phyloP scores from a whole-genome alignment of 192 early-diverging fungal species.

The Rhizophagus sp. region DNA sequence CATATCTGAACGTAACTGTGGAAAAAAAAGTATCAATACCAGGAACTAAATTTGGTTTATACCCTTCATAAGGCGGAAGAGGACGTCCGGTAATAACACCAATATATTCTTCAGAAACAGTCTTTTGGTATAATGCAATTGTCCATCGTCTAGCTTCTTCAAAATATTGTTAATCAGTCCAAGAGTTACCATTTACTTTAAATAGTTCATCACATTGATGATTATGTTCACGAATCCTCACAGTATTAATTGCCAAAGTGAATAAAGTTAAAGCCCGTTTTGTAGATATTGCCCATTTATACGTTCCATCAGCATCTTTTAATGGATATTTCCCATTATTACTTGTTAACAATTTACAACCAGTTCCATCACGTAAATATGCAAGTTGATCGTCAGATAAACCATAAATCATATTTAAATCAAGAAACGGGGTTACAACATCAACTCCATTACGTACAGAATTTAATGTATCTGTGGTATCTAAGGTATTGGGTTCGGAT shows the following conservation, averaged over 20 bases:
- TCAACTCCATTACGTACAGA: neutral
- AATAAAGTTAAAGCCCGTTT: neutral
- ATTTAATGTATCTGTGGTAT: neutral
- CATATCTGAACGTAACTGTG: neutral
- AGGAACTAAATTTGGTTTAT: neutral
- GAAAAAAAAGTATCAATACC: conserved; percentile 4
- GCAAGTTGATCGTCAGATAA: too few species aligned
- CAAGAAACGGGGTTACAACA: neutral
- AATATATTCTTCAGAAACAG: conserved; percentile 7
- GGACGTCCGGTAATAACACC: neutral
- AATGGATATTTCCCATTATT: neutral
- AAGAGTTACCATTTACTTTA: neutral
- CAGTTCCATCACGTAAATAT: neutral
- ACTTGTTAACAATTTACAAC: neutral
- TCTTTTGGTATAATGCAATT: conserved; percentile 1
- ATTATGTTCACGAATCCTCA: conserved; percentile 19
- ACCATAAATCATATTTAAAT: conserved; percentile 18
- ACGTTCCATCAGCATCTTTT: neutral
- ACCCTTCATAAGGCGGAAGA: neutral
- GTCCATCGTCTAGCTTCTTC: conserved; percentile 1
- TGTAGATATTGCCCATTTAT: neutral
- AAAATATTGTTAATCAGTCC: conserved; percentile 16
- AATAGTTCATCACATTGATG: conserved; percentile 4
- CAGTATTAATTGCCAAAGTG: neutral
- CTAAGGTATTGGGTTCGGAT: neutral